A percentile compares a stretch with the other conserved stretches of the same genome.
Conservation (phyloP, 495 filamentous ascomycete genomes). For the Pseudoneurospora amorphoporcata region DNA sequence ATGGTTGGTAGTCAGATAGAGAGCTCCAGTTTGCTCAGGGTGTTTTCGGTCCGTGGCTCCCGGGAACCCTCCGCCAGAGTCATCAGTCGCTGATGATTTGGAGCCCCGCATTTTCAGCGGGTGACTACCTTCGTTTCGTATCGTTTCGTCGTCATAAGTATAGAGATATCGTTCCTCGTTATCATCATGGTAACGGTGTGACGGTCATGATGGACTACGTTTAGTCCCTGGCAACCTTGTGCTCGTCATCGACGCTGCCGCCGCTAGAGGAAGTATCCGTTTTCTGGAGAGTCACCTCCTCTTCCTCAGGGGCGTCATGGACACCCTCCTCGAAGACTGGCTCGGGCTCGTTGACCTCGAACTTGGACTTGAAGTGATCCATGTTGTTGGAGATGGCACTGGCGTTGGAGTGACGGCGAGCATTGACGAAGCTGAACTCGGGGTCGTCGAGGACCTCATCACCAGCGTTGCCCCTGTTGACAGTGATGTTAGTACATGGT, state of each 20-base stretch:
- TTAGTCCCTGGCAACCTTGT: conserved; percentile 24
- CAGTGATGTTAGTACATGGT: conserved; percentile 3
- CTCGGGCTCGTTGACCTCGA: conserved; percentile 72
- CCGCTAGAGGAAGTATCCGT: conserved; percentile 41
- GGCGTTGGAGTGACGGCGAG: conserved; percentile 87
- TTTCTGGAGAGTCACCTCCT: conserved; percentile 40
- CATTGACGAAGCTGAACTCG: conserved; percentile 65
- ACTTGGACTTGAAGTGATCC: conserved; percentile 75
- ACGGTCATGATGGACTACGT: not conserved
- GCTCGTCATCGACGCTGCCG: conserved; percentile 26
- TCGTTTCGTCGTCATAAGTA: not conserved
- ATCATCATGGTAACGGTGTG: not conserved
- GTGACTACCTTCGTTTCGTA: conserved; percentile 9
- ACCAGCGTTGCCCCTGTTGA: conserved; percentile 65
- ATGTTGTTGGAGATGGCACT: conserved; percentile 53
- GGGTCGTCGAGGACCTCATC: conserved; percentile 72
- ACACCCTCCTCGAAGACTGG: conserved; percentile 82
- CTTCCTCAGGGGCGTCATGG: conserved; percentile 46
- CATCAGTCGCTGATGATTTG: conserved; percentile 6
- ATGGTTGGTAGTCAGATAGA: conserved; percentile 20
- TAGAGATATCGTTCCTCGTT: not conserved
- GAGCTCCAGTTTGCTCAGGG: not conserved
- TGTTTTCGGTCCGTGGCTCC: not conserved
- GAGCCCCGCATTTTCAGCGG: conserved; percentile 16
- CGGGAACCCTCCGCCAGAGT: conserved; percentile 14